phyloP scores from a whole-genome alignment of 2,329 filamentous ascomycete species.

The Triangularia verruculosa region DNA sequence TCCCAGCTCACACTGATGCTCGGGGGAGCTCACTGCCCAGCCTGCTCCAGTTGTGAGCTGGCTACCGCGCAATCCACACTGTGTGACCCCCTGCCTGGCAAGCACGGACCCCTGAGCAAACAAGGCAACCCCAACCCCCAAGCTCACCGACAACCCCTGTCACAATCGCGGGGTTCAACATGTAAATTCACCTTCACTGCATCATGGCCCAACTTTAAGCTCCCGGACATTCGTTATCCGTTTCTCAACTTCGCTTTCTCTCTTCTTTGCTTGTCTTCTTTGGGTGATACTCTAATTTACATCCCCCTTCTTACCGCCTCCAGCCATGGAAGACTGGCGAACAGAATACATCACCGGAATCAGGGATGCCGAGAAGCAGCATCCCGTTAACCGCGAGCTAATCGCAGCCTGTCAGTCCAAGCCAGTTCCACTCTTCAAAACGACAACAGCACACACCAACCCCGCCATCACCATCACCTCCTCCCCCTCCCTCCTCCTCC shows the following conservation, averaged over 20 bases:
- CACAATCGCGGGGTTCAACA: not conserved
- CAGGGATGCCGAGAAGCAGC: conserved; percentile 67
- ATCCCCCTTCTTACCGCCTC: not conserved
- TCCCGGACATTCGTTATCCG: not conserved
- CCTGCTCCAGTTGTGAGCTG: not conserved
- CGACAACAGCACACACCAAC: not conserved
- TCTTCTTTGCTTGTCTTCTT: not conserved
- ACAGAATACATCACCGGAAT: conserved; percentile 78
- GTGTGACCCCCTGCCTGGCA: not conserved
- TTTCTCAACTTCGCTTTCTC: not conserved
- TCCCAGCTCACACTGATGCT: conserved; percentile 7
- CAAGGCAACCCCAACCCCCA: not conserved
- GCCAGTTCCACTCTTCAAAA: conserved; percentile 5
- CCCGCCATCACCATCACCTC: not conserved
- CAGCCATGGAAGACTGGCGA: conserved; percentile 65
- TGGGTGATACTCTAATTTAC: not conserved
- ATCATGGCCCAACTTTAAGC: conserved; percentile 1
- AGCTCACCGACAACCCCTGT: not conserved
- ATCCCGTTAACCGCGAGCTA: conserved; percentile 59
- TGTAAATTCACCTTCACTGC: not conserved
- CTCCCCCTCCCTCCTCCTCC: not conserved
- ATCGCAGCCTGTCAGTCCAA: conserved; percentile 70
- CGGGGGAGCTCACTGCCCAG: not conserved
- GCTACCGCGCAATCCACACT: not conserved
- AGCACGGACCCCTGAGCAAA: not conserved